phyloP scores from a whole-genome alignment of 1,139 yeast species.

The Blastobotrys ciferrii region DNA sequence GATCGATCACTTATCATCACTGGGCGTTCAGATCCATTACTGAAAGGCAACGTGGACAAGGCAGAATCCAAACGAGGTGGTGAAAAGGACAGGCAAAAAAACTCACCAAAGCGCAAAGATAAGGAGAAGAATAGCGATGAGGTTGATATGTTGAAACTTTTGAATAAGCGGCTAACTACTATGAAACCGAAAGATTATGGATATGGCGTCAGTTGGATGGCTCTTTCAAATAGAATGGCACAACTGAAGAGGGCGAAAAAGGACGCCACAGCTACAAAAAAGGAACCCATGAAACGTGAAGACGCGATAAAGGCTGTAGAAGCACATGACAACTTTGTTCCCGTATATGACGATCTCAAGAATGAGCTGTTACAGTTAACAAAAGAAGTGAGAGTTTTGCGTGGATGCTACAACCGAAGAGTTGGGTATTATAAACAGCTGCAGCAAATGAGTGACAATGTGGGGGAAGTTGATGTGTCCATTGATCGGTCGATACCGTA shows the following conservation, averaged over 20 bases:
- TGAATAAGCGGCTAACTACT: slow-evolving; percentile 2
- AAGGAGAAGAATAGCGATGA: slow-evolving; percentile 5
- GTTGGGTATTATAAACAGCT: slow-evolving; percentile 79
- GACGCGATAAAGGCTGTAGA: not conserved
- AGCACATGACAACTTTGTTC: not conserved
- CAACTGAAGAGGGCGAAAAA: not conserved
- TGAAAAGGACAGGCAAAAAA: slow-evolving; percentile 1
- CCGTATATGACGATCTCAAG: slow-evolving; percentile 17
- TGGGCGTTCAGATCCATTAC: slow-evolving; percentile 32
- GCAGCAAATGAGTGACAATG: slow-evolving; percentile 82
- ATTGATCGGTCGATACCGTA: slow-evolving; percentile 18
- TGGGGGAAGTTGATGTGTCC: slow-evolving; percentile 35
- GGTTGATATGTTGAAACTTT: slow-evolving; percentile 4
- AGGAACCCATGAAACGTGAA: not conserved
- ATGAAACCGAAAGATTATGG: slow-evolving; percentile 2
- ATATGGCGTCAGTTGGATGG: not conserved
- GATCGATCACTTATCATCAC: slow-evolving; percentile 55
- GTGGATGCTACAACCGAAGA: slow-evolving; percentile 70
- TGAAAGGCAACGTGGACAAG: slow-evolving; percentile 9
- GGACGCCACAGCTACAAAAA: not conserved
- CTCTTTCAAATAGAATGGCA: slow-evolving; percentile 3
- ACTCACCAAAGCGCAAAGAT: slow-evolving; percentile 18
- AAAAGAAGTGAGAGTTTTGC: slow-evolving; percentile 53
- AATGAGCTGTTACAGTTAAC: slow-evolving; percentile 43
- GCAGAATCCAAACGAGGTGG: slow-evolving; percentile 6